phyloP scores from a whole-genome alignment of 2,329 filamentous ascomycete genomes.

The Setomelanomma holmii region DNA sequence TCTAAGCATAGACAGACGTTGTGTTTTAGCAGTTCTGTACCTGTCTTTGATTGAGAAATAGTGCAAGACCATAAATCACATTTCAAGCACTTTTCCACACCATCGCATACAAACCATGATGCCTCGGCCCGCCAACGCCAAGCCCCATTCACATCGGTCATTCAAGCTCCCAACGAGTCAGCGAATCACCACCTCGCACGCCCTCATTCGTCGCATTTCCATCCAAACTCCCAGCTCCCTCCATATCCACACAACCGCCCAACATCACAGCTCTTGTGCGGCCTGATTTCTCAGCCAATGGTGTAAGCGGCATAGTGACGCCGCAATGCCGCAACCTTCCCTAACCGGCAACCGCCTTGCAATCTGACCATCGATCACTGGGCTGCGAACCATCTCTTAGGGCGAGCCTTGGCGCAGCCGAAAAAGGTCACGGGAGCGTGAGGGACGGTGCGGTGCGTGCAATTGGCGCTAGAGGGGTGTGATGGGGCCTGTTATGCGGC shows the following conservation, averaged over 20 bases:
- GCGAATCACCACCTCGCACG: slow-evolving; percentile 1
- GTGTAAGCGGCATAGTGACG: no score
- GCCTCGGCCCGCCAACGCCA: slow-evolving; percentile 5
- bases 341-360: slow-evolving; percentile 24
- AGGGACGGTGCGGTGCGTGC: not conserved
- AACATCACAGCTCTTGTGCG: no score
- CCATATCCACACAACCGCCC: not conserved
- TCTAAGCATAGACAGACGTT: no score
- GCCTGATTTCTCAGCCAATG: no score
- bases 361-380: slow-evolving; percentile 35
- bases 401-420: slow-evolving; percentile 19
- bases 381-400: slow-evolving; percentile 39
- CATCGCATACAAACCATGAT: no score
- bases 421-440: slow-evolving; percentile 21
- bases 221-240: slow-evolving; percentile 1
- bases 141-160: slow-evolving; percentile 12
- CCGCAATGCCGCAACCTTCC: no score
- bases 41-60: no score
- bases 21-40: no score
- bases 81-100: not conserved
- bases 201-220: not conserved
- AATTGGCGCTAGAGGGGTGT: slow-evolving; percentile 1
- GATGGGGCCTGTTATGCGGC: slow-evolving; percentile 16
- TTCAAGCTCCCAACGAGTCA: slow-evolving; percentile 4
- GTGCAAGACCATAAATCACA: no score